phyloP scores from a whole-genome alignment of 805 yeast species.

The Zygoascus biomembranicola region DNA sequence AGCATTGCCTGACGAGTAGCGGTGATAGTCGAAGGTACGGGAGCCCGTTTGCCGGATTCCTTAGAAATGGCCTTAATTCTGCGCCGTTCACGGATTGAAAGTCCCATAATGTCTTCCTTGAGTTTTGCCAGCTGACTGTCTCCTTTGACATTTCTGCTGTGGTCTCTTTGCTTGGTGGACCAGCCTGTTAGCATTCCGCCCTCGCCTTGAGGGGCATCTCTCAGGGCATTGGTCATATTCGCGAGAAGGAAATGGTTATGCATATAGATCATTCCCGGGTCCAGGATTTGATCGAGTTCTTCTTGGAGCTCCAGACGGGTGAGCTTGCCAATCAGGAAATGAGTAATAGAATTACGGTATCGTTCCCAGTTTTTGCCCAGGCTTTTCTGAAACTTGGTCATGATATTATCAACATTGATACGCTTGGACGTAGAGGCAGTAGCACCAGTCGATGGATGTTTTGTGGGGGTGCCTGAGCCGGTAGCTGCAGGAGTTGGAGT shows the following conservation, averaged over 20 bases:
- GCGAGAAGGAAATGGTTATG: conserved; percentile 81
- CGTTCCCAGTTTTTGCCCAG: conserved; percentile 80
- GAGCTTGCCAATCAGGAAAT: conserved; percentile 68
- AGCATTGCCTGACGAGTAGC: conserved; percentile 43
- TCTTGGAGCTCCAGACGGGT: conserved; percentile 66
- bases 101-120: conserved; percentile 77
- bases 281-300: conserved; percentile 50
- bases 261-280: conserved; percentile 42
- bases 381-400: conserved; percentile 61
- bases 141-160: conserved; percentile 24
- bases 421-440: conserved; percentile 25
- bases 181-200: conserved; percentile 31
- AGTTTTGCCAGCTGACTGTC: conserved; percentile 69
- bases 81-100: conserved; percentile 77
- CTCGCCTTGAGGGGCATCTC: conserved; percentile 61
- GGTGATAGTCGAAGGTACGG: conserved; percentile 28
- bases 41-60: conserved; percentile 70
- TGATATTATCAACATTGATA: conserved; percentile 56
- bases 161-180: conserved; percentile 47
- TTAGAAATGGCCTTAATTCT: conserved; percentile 73
- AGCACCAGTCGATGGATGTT: not conserved
- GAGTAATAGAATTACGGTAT: conserved; percentile 71
- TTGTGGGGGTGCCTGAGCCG: not conserved
- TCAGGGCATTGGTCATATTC: conserved; percentile 73
- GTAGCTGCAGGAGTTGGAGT: not conserved